Evolutionary conservation across 768 basidiomycete genomes (phyloP).

Genomic region (Hypholoma sublateritium): DNA sequence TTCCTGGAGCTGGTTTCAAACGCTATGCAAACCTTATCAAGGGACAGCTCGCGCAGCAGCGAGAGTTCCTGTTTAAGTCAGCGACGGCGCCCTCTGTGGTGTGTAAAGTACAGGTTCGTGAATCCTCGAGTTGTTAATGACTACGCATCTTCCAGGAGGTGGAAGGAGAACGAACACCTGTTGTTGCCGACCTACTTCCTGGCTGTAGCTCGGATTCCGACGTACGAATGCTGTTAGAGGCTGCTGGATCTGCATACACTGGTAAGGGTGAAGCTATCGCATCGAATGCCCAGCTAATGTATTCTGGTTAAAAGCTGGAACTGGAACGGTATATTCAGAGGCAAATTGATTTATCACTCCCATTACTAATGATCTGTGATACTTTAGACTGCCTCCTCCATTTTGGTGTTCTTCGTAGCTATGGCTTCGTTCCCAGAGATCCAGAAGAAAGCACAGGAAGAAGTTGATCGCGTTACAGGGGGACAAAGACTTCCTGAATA

Average conservation of each 20-base stretch:
- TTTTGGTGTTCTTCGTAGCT: conserved; percentile 24
- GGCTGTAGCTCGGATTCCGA: background rate
- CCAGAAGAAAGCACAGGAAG: conserved; percentile 33
- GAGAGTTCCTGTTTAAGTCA: background rate
- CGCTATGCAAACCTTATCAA: conserved; percentile 9
- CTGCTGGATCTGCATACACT: background rate
- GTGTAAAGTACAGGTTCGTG: background rate
- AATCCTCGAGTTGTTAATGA: background rate
- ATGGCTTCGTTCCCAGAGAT: conserved; percentile 29
- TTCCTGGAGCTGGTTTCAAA: conserved; percentile 13
- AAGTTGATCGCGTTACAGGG: conserved; percentile 35
- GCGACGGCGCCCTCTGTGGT: no score
- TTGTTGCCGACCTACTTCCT: background rate
- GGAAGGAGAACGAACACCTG: background rate
- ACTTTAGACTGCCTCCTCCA: conserved; percentile 11
- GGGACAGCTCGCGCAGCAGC: conserved; percentile 1
- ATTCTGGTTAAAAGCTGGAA: background rate
- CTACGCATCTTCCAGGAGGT: background rate
- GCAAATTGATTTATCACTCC: background rate
- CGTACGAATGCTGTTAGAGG: background rate
- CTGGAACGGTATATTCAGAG: background rate
- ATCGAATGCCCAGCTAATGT: background rate
- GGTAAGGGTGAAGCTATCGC: background rate
- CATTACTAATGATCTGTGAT: no score
- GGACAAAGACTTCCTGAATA: conserved; percentile 26